phyloP scores from a whole-genome alignment of 306 rosid species.

The Vigna hirtella region DNA sequence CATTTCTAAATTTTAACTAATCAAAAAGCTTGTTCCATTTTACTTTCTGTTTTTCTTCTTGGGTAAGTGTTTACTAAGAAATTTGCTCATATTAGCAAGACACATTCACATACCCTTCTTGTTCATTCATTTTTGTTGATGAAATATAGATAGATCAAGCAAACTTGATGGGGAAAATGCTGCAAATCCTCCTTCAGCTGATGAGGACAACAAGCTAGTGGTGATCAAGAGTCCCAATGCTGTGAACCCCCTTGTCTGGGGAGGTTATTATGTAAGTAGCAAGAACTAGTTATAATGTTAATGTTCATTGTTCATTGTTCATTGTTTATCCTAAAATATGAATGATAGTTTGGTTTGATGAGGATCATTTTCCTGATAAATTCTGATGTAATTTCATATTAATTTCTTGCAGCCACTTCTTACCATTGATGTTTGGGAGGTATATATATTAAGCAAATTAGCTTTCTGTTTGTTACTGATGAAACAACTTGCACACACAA shows the following conservation, averaged over 20 bases:
- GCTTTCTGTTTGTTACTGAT: background rate
- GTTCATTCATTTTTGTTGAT: background rate
- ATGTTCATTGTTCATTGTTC: constrained; percentile 19
- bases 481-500: background rate
- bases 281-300: background rate
- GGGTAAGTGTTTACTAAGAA: too few relatives aligned
- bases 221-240: constrained; percentile 84
- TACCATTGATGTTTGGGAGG: constrained; percentile 94
- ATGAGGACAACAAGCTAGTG: constrained; percentile 74
- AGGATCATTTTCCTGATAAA: background rate
- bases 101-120: background rate
- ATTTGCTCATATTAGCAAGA: too few relatives aligned
- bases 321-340: constrained; percentile 15
- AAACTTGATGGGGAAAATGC: constrained; percentile 68
- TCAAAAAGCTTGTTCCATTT: background rate
- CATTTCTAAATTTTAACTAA: background rate
- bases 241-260: constrained; percentile 83
- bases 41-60: background rate
- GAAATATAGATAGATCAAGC: constrained; percentile 59
- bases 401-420: constrained; percentile 78
- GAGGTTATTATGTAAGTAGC: constrained; percentile 66
- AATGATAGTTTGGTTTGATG: constrained; percentile 1
- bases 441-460: constrained; percentile 54
- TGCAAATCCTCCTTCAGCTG: constrained; percentile 61
- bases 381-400: constrained; percentile 33